These are phyloP conservation scores for Claviceps pusilla DNA, from an alignment of 2,329 filamentous ascomycete genomes.

Conservation along the genomic window DNA sequence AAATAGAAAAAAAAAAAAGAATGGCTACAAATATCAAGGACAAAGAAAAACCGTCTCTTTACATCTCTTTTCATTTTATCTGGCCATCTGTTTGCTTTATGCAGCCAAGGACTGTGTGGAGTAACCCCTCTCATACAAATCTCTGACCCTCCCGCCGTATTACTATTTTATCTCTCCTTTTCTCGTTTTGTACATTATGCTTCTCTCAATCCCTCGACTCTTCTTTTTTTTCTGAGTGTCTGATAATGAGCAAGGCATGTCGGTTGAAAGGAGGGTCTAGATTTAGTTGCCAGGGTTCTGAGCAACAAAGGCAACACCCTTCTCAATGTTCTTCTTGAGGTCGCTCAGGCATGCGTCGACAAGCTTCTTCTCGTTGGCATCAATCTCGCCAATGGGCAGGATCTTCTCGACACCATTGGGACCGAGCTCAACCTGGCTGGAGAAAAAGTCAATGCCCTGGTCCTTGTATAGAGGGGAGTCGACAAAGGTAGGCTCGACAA, in stretches of 20 bases:
- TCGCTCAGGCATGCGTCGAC: constrained; percentile 72
- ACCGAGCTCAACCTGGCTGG: constrained; percentile 87
- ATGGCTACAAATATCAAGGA: neutral
- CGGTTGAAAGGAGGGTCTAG: neutral
- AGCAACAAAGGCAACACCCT: constrained; percentile 55
- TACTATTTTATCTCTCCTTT: neutral
- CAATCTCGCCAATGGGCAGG: constrained; percentile 69
- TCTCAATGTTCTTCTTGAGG: constrained; percentile 89
- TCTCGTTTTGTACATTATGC: constrained; percentile 2
- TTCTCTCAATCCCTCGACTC: neutral
- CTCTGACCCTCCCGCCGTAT: neutral
- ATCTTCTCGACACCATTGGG: constrained; percentile 94
- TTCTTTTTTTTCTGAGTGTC: neutral
- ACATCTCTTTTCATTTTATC: neutral
- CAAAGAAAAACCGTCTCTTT: neutral
- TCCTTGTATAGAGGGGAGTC: constrained; percentile 97
- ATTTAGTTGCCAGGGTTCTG: constrained; percentile 45
- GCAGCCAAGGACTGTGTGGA: neutral
- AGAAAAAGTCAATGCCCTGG: constrained; percentile 94
- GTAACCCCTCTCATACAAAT: neutral
- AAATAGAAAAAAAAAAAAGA: neutral
- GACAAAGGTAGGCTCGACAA: constrained; percentile 92
- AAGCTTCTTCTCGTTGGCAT: constrained; percentile 75
- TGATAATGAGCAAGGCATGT: neutral
- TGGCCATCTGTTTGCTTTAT: neutral